phyloP scores from a whole-genome alignment of 805 yeast species.

The Debaryomyces prosopidis region DNA sequence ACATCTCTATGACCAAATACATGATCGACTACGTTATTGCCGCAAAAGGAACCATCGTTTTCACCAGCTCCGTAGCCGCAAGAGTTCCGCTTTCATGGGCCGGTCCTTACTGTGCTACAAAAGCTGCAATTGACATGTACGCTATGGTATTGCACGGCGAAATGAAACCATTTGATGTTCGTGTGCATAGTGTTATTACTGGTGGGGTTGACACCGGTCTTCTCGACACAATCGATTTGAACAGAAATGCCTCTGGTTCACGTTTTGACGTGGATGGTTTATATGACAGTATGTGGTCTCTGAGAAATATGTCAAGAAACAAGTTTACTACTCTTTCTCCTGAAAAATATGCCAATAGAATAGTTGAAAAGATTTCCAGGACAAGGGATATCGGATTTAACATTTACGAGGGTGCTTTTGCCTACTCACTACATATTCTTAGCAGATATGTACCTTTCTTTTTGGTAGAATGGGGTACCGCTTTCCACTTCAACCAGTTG shows the following conservation, averaged over 20 bases:
- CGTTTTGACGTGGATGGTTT: slow-evolving; percentile 22
- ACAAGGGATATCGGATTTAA: slow-evolving; percentile 25
- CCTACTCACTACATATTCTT: slow-evolving; percentile 17
- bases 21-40: slow-evolving; percentile 30
- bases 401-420: slow-evolving; percentile 26
- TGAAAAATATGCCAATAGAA: slow-evolving; percentile 24
- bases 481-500: slow-evolving; percentile 24
- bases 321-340: slow-evolving; percentile 17
- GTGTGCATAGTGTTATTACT: slow-evolving; percentile 37
- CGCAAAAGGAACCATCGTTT: slow-evolving; percentile 37
- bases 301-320: slow-evolving; percentile 23
- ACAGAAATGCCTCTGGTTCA: slow-evolving; percentile 10
- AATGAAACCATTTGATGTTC: slow-evolving; percentile 37
- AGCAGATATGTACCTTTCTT: slow-evolving; percentile 24
- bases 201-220: slow-evolving; percentile 42
- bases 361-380: slow-evolving; percentile 18
- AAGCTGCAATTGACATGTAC: slow-evolving; percentile 40
- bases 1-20: slow-evolving; percentile 33
- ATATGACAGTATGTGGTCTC: slow-evolving; percentile 17
- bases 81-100: slow-evolving; percentile 34
- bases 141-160: slow-evolving; percentile 35
- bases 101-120: slow-evolving; percentile 35
- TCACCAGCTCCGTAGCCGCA: slow-evolving; percentile 38
- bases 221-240: slow-evolving; percentile 14
- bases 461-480: slow-evolving; percentile 20